phyloP scores from a whole-genome alignment of 169 alveolate genomes.

The Plasmodium coatneyi region DNA sequence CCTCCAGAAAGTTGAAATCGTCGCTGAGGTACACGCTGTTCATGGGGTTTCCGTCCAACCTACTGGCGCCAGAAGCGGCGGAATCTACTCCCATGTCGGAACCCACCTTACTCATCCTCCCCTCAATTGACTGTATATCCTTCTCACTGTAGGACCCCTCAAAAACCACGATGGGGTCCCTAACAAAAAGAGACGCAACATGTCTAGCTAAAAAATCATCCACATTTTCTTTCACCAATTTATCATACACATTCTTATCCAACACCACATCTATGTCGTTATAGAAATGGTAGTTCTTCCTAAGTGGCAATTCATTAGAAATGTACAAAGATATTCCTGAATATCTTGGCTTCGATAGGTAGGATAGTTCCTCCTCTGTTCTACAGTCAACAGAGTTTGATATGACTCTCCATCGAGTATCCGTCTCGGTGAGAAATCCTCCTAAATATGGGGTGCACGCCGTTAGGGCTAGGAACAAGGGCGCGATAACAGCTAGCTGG shows the following conservation, averaged over 20 bases:
- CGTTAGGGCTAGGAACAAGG: constrained; percentile 93
- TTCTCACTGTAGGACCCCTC: constrained; percentile 72
- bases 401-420: constrained; percentile 94
- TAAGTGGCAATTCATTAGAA: constrained; percentile 83
- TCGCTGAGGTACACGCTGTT: constrained; percentile 26
- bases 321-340: constrained; percentile 92
- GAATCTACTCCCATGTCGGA: not conserved
- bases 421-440: constrained; percentile 93
- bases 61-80: not conserved
- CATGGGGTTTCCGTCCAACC: not conserved
- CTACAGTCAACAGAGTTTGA: constrained; percentile 94
- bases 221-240: constrained; percentile 83
- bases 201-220: constrained; percentile 93
- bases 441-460: constrained; percentile 94
- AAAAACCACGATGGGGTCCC: constrained; percentile 96
- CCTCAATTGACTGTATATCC: constrained; percentile 76
- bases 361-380: constrained; percentile 90
- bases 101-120: not conserved
- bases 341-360: constrained; percentile 92
- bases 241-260: constrained; percentile 84
- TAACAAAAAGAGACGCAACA: constrained; percentile 89
- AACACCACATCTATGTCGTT: constrained; percentile 91
- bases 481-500: constrained; percentile 93
- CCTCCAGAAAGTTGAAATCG: constrained; percentile 50
- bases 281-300: constrained; percentile 79